These are phyloP conservation scores for Chaetomium strumarium DNA, from an alignment of 2,329 filamentous ascomycete species.

Conservation along the genomic window DNA sequence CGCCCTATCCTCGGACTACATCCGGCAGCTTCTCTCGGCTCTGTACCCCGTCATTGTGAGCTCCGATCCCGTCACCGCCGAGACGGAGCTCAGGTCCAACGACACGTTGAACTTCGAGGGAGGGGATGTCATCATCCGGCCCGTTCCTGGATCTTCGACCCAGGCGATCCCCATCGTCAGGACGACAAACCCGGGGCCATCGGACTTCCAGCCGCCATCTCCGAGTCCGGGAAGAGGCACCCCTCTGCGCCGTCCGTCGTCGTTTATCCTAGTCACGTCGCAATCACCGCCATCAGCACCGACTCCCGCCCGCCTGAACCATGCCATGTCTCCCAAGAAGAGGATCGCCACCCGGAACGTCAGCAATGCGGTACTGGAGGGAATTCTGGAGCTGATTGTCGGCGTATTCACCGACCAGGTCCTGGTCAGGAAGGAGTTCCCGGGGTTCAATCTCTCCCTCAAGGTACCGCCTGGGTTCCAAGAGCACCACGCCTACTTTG, in stretches of 20 bases:
- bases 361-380: slow-evolving; percentile 67
- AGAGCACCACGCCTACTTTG: slow-evolving; percentile 92
- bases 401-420: slow-evolving; percentile 82
- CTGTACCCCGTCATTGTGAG: slow-evolving; percentile 87
- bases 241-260: slow-evolving; percentile 73
- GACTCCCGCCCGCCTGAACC: slow-evolving; percentile 57
- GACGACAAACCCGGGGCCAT: slow-evolving; percentile 55
- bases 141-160: slow-evolving; percentile 55
- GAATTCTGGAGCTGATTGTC: slow-evolving; percentile 69
- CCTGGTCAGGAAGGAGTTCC: slow-evolving; percentile 80
- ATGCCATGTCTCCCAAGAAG: slow-evolving; percentile 54
- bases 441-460: slow-evolving; percentile 75
- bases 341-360: slow-evolving; percentile 46
- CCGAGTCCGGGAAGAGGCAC: slow-evolving; percentile 45
- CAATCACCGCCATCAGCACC: slow-evolving; percentile 54
- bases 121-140: slow-evolving; percentile 75
- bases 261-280: slow-evolving; percentile 81
- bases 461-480: slow-evolving; percentile 90
- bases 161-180: slow-evolving; percentile 63
- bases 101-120: slow-evolving; percentile 83
- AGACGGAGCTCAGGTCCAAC: slow-evolving; percentile 79
- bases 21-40: slow-evolving; percentile 70
- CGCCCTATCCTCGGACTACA: slow-evolving; percentile 70
- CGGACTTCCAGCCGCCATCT: slow-evolving; percentile 42
- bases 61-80: slow-evolving; percentile 73